phyloP scores from a whole-genome alignment of 2,329 filamentous ascomycete genomes.

The Drechslerella dactyloides region DNA sequence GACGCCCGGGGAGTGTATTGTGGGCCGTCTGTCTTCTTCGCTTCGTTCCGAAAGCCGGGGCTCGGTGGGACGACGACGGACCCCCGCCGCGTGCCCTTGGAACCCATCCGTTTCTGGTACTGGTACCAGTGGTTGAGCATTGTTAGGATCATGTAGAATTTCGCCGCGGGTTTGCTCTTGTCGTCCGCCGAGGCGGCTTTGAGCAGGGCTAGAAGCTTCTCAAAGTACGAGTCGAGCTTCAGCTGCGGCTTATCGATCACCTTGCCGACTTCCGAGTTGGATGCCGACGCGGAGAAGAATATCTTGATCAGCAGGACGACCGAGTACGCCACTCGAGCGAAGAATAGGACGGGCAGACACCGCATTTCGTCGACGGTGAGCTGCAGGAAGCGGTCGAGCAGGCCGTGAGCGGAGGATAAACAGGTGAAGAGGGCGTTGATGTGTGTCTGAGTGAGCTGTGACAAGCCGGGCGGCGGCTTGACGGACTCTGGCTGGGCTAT shows the following conservation, averaged over 20 bases:
- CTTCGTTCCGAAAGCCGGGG: slow-evolving; percentile 19
- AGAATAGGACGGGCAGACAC: slow-evolving; percentile 63
- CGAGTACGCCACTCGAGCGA: slow-evolving; percentile 66
- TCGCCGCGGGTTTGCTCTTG: slow-evolving; percentile 61
- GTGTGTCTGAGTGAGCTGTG: slow-evolving; percentile 64
- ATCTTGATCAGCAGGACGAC: slow-evolving; percentile 68
- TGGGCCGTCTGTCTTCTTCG: slow-evolving; percentile 1
- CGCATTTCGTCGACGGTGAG: slow-evolving; percentile 68
- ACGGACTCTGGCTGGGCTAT: slow-evolving; percentile 56
- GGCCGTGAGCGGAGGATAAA: slow-evolving; percentile 69
- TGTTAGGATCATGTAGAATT: slow-evolving; percentile 60
- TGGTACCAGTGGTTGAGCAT: slow-evolving; percentile 59
- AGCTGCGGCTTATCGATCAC: slow-evolving; percentile 62
- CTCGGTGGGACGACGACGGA: slow-evolving; percentile 40
- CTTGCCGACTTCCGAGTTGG: slow-evolving; percentile 61
- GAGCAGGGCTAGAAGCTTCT: slow-evolving; percentile 73
- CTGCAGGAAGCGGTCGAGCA: slow-evolving; percentile 69
- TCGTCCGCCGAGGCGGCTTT: slow-evolving; percentile 68
- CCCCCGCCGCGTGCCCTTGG: slow-evolving; percentile 16
- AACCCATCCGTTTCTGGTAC: slow-evolving; percentile 55
- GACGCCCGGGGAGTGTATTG: slow-evolving; percentile 5
- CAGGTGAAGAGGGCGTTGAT: slow-evolving; percentile 72
- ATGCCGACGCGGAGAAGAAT: slow-evolving; percentile 64
- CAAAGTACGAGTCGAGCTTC: slow-evolving; percentile 66
- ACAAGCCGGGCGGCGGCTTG: slow-evolving; percentile 56